Base-by-base conservation (phyloP, 148 eudicot species). In the Spergularia marina region DNA sequence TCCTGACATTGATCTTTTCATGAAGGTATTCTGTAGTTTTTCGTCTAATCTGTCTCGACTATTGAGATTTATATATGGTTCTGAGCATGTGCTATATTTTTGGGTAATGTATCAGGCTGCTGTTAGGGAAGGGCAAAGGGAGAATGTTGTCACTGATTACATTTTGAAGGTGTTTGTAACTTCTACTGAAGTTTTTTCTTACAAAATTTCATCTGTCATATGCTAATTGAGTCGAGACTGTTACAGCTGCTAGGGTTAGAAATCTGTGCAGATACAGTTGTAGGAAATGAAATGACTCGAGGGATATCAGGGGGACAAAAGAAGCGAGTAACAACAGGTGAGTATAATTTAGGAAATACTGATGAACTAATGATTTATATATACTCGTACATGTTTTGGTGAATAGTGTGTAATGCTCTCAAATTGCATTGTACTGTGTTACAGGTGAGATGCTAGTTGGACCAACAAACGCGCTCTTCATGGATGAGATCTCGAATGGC, bases 401-500 rank as follows among this genome's bases (percentile, higher is more conserved):
- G 16, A 17, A n/a, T 1, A 8, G 39, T 77, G 36, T 20, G 62
- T 30, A 17, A 18, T 36, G 68, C 36, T 68, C 4, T 69, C 18
- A 55, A 55, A 20, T 61, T 68, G 10, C 18, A 7, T 16, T 62
- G 75, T 53, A 12, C 8, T 23, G 18, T 62, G 14, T 56, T 44
- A 7, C 68, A 87, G 89, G 89, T 16, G 90, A 87, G 65, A 85
- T 87, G 86, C 76, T 87, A 74, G 90, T 85, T 21, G 90, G 90
- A 52, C 88, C 85, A 13, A 74, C 86, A 7, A 81, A 81, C 47
- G 90, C 81, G 0, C 68, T 85, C 10, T 77, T 85, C 77, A 87
- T 85, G 90, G 90, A 87, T 76, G 90, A 87, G 76, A 87, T 87
- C 39, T 87, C 88, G 2, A 87, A 87, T 18, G 90, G 90, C 18